Conservation (phyloP, 2,329 filamentous ascomycete genomes). For the Hymenoscyphus salicellus region DNA sequence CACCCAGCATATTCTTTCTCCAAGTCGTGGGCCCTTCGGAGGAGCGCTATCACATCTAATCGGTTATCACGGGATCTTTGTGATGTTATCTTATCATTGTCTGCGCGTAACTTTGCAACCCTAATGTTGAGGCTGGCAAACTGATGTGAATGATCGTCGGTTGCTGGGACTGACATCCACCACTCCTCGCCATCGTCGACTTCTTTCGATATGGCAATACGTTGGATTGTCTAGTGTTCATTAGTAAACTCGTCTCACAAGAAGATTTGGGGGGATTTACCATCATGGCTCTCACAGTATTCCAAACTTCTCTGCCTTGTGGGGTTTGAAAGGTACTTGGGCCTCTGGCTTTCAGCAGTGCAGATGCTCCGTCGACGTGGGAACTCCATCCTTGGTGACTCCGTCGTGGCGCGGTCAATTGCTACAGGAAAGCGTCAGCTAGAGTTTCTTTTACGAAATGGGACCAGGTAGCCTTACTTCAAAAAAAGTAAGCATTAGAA, state of each 20-base stretch:
- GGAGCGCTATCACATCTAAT: slow-evolving; percentile 49
- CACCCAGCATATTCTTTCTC: slow-evolving; percentile 52
- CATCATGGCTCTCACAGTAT: slow-evolving; percentile 59
- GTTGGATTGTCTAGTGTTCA: slow-evolving; percentile 55
- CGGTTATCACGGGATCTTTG: slow-evolving; percentile 44
- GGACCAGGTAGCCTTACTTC: slow-evolving; percentile 41
- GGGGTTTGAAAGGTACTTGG: slow-evolving; percentile 50
- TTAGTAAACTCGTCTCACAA: slow-evolving; percentile 42
- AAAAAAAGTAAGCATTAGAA: slow-evolving; percentile 57
- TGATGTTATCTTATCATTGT: slow-evolving; percentile 47
- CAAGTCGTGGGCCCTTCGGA: slow-evolving; percentile 49
- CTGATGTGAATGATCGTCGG: slow-evolving; percentile 50
- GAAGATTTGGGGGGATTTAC: slow-evolving; percentile 35
- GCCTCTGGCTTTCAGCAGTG: slow-evolving; percentile 54
- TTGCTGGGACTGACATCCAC: slow-evolving; percentile 52
- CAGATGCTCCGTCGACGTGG: slow-evolving; percentile 58
- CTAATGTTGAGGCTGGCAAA: slow-evolving; percentile 47
- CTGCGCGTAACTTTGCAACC: slow-evolving; percentile 52
- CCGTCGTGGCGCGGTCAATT: slow-evolving; percentile 50
- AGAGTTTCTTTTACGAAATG: not conserved
- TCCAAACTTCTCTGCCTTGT: slow-evolving; percentile 53
- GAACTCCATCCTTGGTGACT: slow-evolving; percentile 57
- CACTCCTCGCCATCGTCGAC: slow-evolving; percentile 54
- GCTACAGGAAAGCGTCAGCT: slow-evolving; percentile 30
- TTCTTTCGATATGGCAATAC: slow-evolving; percentile 49